Base-by-base conservation (phyloP, 139 green algal genomes). In the Raphidocelis subcapitata region DNA sequence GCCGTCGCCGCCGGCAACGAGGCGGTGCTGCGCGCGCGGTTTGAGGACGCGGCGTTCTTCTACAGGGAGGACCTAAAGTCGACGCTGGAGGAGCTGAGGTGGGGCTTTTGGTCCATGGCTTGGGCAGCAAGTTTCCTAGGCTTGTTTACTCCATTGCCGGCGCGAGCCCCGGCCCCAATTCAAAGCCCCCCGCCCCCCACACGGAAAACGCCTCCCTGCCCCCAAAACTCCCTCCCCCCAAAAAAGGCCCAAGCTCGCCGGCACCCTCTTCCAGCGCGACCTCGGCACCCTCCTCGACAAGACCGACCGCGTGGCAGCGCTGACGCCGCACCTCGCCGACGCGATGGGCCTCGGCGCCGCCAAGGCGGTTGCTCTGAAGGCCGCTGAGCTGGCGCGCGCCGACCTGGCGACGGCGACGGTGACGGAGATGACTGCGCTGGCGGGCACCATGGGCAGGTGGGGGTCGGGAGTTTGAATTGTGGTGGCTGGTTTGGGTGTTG, bases 31-130 rank as follows among this genome's bases (percentile, higher is more conserved):
- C 71, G 88, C 14, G 95, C 96, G 18, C 83, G 96, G n/a, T 99
- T 98, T 78, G 86, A 98, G 82, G 96, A 99, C 67, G 96, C 96
- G 0, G 70, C 86, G 23, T 99, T 99, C 82, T 99, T 99, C 87
- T 99, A 98, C 80, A 59, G 86, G 1, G 83, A 87, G 37, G 96
- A 99, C 84, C 70, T 92, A 4, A 85, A 89, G 69, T 83, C 83
- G 36, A 82, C 77, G 10, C 86, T 99, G 54, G 86, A 80, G 23
- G 82, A 87, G 0, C 90, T 95, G 73, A 72, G 86, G 85, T 88
- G 73, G 1, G 73, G 29, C 21, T 29, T 12, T 20, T 20, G 63
- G 37, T n/a, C n/a, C n/a, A n/a, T n/a, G n/a, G n/a, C n/a, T n/a
- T n/a, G n/a, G n/a, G n/a, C n/a, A n/a, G n/a, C n/a, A n/a, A n/a